Percentiles rank a stretch among this genome's conserved stretches.
Evolutionary conservation across 2,329 filamentous ascomycete genomes (phyloP).

Genomic region (Neofusicoccum sp.): DNA sequence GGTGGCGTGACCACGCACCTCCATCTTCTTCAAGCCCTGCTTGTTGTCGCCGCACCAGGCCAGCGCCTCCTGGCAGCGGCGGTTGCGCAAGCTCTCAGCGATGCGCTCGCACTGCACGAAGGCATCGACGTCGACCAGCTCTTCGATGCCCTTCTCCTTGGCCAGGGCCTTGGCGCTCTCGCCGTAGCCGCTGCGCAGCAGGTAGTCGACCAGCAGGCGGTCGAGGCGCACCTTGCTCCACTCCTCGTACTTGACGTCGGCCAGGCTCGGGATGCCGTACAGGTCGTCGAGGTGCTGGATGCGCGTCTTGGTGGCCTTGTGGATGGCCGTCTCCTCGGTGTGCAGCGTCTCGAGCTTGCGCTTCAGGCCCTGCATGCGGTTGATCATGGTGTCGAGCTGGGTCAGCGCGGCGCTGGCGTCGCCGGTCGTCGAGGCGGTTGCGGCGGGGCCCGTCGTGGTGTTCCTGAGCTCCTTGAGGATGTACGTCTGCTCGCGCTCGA

Average conservation of each 20-base stretch:
- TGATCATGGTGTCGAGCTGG: constrained; percentile 80
- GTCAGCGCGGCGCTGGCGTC: constrained; percentile 56
- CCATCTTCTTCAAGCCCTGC: constrained; percentile 83
- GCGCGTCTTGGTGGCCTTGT: constrained; percentile 72
- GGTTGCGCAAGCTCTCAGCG: constrained; percentile 65
- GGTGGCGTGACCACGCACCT: constrained; percentile 50
- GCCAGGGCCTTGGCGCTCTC: constrained; percentile 75
- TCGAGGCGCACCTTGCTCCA: constrained; percentile 84
- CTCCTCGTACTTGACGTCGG: constrained; percentile 88
- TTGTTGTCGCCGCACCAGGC: constrained; percentile 94
- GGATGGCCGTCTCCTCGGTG: constrained; percentile 75
- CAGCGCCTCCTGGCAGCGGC: constrained; percentile 62
- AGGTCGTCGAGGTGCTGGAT: constrained; percentile 79
- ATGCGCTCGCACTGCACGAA: constrained; percentile 82
- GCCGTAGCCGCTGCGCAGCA: constrained; percentile 79
- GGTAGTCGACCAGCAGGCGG: constrained; percentile 85
- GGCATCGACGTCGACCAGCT: constrained; percentile 83
- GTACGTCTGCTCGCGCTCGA: constrained; percentile 68
- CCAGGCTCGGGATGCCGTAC: constrained; percentile 73
- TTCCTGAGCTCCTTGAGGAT: constrained; percentile 59
- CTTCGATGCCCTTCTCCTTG: constrained; percentile 69
- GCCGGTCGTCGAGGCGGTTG: constrained; percentile 52
- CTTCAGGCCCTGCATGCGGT: constrained; percentile 80
- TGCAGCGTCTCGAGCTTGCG: constrained; percentile 77
- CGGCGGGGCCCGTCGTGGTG: constrained; percentile 61